phyloP scores from a whole-genome alignment of 2,329 filamentous ascomycete genomes.

The Pochonia chlamydosporia region DNA sequence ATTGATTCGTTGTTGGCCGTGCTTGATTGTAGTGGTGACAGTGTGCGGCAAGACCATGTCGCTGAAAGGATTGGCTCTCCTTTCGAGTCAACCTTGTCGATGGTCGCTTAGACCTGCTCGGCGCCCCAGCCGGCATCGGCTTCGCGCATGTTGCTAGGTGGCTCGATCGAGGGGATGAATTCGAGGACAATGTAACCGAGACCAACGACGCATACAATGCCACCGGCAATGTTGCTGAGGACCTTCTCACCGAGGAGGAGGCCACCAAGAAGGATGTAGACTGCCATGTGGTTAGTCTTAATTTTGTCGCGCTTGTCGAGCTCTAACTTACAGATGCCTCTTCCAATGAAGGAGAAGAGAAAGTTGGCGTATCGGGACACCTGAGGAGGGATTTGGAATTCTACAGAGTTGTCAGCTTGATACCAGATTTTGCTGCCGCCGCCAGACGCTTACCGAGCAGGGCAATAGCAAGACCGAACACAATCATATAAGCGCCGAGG shows the following conservation, averaged over 20 bases:
- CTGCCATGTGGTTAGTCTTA: slow-evolving; percentile 36
- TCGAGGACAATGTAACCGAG: slow-evolving; percentile 71
- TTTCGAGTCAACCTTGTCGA: neutral
- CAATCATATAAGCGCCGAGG: slow-evolving; percentile 78
- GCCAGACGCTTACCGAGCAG: slow-evolving; percentile 46
- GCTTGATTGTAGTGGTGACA: neutral
- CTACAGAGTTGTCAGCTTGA: slow-evolving; percentile 34
- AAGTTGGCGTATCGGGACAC: slow-evolving; percentile 92
- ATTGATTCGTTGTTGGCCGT: neutral
- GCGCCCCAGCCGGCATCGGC: slow-evolving; percentile 69
- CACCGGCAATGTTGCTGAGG: slow-evolving; percentile 69
- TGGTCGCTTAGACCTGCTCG: slow-evolving; percentile 58
- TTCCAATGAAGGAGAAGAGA: slow-evolving; percentile 94
- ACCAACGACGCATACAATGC: slow-evolving; percentile 71
- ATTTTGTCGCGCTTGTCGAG: neutral
- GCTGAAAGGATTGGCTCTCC: neutral
- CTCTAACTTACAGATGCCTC: slow-evolving; percentile 75
- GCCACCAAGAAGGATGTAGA: slow-evolving; percentile 93
- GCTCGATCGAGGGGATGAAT: slow-evolving; percentile 73
- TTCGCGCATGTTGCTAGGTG: slow-evolving; percentile 76
- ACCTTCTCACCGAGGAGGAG: slow-evolving; percentile 67
- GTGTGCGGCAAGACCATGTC: neutral
- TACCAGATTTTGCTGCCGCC: neutral
- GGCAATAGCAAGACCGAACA: slow-evolving; percentile 78
- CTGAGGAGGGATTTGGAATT: slow-evolving; percentile 94